Conservation (phyloP, 306 rosid species). For the Cucurbita argyrosperma region DNA sequence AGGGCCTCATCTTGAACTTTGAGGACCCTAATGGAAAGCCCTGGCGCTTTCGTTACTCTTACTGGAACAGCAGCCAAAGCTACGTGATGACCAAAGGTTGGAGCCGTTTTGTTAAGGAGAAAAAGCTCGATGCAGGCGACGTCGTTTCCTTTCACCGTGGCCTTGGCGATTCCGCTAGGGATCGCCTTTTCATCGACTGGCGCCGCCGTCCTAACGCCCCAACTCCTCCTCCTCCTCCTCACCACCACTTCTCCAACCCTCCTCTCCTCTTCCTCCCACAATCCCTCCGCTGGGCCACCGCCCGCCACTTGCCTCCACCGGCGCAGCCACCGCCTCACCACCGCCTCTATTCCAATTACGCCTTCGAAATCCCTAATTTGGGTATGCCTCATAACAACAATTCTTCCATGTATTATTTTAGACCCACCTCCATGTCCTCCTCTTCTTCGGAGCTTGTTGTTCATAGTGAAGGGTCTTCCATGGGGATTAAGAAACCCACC, state of each 20-base stretch:
- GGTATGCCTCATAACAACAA: background rate
- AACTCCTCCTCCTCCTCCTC: background rate
- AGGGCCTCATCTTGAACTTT: constrained; percentile 11
- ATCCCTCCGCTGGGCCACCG: background rate
- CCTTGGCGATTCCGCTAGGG: background rate
- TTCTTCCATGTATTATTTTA: background rate
- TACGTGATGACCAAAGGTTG: constrained; percentile 14
- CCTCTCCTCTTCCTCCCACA: background rate
- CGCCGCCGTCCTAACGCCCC: constrained; percentile 1
- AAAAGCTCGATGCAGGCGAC: constrained; percentile 12
- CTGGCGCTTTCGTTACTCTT: constrained; percentile 17
- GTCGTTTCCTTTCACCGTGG: constrained; percentile 10
- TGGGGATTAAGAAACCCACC: background rate
- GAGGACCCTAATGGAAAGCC: constrained; percentile 10
- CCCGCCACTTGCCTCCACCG: background rate
- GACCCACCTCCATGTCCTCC: background rate
- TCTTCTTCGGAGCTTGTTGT: background rate
- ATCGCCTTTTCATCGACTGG: constrained; percentile 11
- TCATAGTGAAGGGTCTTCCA: background rate
- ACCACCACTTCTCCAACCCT: background rate
- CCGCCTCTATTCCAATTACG: background rate
- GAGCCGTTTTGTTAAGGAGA: constrained; percentile 13
- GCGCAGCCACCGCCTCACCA: background rate
- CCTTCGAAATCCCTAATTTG: background rate
- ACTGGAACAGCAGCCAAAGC: constrained; percentile 20